Evolutionary conservation across 2,329 filamentous ascomycete genomes (phyloP), one percentile per base, ranked within the genome.

Genomic region (Sporothrix luriei): DNA sequence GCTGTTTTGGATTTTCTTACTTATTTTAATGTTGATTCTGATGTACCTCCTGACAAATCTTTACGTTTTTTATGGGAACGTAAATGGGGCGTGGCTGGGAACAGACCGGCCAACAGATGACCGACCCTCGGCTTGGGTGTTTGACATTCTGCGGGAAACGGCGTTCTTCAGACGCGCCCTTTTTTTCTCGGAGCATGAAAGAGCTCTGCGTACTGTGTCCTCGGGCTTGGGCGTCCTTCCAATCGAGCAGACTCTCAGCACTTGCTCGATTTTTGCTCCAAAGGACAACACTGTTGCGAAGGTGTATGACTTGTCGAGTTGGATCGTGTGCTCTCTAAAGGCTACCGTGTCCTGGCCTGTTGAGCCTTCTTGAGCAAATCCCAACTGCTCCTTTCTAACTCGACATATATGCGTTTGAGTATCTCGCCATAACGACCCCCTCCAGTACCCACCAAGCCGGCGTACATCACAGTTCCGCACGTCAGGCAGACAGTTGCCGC

Each of bases 41-140:
- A 13, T 19, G 14, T n/a, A 24, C 19, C 11, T 29, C 2, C 43
- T 33, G 21, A 33, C 43, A 49, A 64, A 64, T 11, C 9, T 49
- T 29, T 48, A 64, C 40, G 61, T 48, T 64, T 48, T 13, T 33
- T 7, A 33, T 48, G 19, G n/a, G 40, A 24, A 43, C 9, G 14
- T 21, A 48, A 29, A 1, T n/a, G 26, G 16, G 54, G n/a, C 16
- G 11, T 33, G 40, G 11, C 40, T 16, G 40, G 40, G 14, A 29
- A n/a, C 14, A 49, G 24, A 21, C 61, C 24, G 24, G 61, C 40
- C 40, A 48, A 61, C 40, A 21, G 40, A 46, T 13, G 24, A n/a
- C 61, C 24, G 24, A n/a, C 61, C 43, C 43, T 48, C 61, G 43
- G 61, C 61, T 64, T 43, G 61, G 61, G 7, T 21, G n/a, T 49